Conservation (phyloP, 768 basidiomycete genomes). For the Tylopilus plumbeoviolaceoides region DNA sequence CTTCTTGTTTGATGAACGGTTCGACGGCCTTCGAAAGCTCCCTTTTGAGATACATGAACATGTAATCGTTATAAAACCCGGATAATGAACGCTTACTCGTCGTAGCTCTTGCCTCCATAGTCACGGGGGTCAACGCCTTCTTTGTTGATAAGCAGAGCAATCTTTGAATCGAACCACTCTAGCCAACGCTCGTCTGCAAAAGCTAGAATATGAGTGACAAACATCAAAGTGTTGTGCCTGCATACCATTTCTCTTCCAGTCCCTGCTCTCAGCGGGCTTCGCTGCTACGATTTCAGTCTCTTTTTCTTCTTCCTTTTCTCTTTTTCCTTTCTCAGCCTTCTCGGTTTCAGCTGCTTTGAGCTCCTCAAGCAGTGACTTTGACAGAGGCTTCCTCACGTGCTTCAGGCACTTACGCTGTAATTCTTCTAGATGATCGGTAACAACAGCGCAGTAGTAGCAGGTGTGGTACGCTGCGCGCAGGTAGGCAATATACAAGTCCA, state of each 20-base stretch:
- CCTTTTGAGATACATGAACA: constrained; percentile 38
- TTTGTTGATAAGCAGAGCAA: constrained; percentile 75
- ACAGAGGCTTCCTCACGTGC: constrained; percentile 79
- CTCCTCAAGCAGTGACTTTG: constrained; percentile 59
- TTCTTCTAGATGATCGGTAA: constrained; percentile 92
- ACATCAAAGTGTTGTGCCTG: background rate
- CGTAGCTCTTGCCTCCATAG: constrained; percentile 85
- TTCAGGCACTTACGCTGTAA: constrained; percentile 91
- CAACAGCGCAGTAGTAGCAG: constrained; percentile 96
- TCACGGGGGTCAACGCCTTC: constrained; percentile 80
- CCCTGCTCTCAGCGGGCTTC: constrained; percentile 42
- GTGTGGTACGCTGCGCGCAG: constrained; percentile 89
- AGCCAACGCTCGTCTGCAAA: constrained; percentile 80
- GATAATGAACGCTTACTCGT: constrained; percentile 62
- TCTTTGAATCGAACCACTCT: constrained; percentile 83
- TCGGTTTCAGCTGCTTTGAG: constrained; percentile 50
- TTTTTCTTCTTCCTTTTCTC: constrained; percentile 38
- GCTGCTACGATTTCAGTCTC: constrained; percentile 31
- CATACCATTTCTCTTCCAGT: constrained; percentile 68
- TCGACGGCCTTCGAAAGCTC: constrained; percentile 78
- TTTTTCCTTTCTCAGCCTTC: constrained; percentile 44
- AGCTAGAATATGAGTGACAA: constrained; percentile 8
- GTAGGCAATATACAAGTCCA: constrained; percentile 93
- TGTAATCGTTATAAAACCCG: constrained; percentile 8
- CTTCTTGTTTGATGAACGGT: constrained; percentile 87